Conservation (phyloP, 2,329 filamentous ascomycete species). For the Cladobotryum mycophilum region DNA sequence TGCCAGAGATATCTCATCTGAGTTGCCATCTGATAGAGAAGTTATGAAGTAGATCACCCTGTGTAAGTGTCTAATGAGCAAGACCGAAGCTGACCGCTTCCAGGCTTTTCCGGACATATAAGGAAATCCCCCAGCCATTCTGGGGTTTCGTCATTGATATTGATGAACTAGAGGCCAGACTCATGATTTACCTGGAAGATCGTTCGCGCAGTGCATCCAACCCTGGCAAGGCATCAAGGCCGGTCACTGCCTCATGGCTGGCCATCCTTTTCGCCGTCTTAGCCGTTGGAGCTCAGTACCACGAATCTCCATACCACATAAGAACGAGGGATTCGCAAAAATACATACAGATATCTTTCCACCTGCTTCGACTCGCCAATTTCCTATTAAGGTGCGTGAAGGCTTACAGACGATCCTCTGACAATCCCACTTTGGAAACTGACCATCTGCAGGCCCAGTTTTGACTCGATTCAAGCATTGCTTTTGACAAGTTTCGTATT, state of each 20-base stretch:
- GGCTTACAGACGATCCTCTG: too few species aligned
- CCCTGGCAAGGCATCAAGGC: conserved; percentile 38
- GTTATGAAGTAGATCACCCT: conserved; percentile 52
- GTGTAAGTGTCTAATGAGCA: neutral
- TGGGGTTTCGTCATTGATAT: conserved; percentile 64
- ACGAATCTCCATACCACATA: conserved; percentile 57
- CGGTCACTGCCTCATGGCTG: conserved; percentile 59
- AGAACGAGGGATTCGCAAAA: conserved; percentile 54
- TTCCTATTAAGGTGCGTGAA: conserved; percentile 48
- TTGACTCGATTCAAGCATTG: conserved; percentile 60
- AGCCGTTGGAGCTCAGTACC: conserved; percentile 60
- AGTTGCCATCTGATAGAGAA: conserved; percentile 58
- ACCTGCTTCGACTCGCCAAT: conserved; percentile 58
- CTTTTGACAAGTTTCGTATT: conserved; percentile 58
- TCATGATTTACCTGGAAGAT: conserved; percentile 61
- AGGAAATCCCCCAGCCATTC: conserved; percentile 61
- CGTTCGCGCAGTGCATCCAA: conserved; percentile 50
- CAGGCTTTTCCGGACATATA: conserved; percentile 60
- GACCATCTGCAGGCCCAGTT: conserved; percentile 43
- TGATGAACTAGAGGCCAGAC: conserved; percentile 56
- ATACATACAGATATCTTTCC: conserved; percentile 59
- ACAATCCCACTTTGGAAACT: neutral
- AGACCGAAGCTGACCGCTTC: conserved; percentile 8
- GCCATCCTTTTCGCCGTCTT: conserved; percentile 60
- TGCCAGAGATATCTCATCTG: conserved; percentile 53